Conservation (phyloP, 352 stramenopile genomes). For the Bremia lactucae region DNA sequence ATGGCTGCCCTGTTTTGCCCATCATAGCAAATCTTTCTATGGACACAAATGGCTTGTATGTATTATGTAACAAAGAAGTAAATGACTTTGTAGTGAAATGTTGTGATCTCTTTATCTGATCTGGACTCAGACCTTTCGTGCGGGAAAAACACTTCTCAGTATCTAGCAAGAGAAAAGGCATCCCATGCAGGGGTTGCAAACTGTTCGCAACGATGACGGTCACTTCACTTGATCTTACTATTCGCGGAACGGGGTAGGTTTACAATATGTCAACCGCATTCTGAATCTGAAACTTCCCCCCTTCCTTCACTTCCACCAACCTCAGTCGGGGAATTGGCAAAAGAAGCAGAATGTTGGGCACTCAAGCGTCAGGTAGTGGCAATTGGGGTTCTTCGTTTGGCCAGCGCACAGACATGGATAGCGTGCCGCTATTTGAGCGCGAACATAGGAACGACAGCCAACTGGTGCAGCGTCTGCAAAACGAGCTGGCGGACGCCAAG, state of each 20-base stretch:
- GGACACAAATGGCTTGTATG: too few species aligned
- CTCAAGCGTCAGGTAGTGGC: slow-evolving; percentile 19
- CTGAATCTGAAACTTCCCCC: slow-evolving; percentile 6
- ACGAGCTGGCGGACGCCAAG: slow-evolving; percentile 76
- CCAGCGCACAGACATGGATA: slow-evolving; percentile 59
- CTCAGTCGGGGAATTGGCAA: slow-evolving; percentile 7
- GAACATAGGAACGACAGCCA: slow-evolving; percentile 81
- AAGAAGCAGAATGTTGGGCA: slow-evolving; percentile 26
- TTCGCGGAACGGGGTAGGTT: slow-evolving; percentile 2
- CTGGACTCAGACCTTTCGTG: too few species aligned
- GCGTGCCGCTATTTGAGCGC: slow-evolving; percentile 75
- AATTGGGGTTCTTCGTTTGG: slow-evolving; percentile 48
- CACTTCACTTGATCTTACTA: slow-evolving; percentile 6
- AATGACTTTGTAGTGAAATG: too few species aligned
- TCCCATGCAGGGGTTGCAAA: not conserved
- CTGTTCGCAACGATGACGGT: slow-evolving; percentile 1
- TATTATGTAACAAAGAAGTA: not conserved
- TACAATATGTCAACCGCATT: slow-evolving; percentile 13
- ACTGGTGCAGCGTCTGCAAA: slow-evolving; percentile 74
- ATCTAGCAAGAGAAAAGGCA: too few species aligned
- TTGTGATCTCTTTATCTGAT: too few species aligned
- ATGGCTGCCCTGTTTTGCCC: slow-evolving; percentile 9
- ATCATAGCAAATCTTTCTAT: slow-evolving; percentile 12
- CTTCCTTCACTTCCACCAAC: slow-evolving; percentile 16
- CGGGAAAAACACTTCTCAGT: too few species aligned